Evolutionary conservation across 164 flowering plant genomes (phyloP).

Genomic region (Chimonanthus praecox): DNA sequence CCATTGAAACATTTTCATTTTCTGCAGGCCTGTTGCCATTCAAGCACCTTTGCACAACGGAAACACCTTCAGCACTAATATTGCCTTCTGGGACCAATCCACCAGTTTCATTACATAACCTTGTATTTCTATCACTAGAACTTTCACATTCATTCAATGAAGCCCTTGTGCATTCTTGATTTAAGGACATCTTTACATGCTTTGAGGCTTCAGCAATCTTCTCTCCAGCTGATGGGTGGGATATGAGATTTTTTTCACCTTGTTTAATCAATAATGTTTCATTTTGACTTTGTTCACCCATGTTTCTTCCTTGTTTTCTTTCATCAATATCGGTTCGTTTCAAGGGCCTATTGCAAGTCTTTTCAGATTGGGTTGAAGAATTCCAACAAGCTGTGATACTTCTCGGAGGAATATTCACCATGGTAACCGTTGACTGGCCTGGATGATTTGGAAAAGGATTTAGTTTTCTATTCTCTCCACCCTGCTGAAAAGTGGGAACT

Average conservation of each 20-base stretch:
- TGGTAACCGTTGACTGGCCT: constrained; percentile 9
- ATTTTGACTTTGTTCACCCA: constrained; percentile 16
- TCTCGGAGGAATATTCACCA: constrained; percentile 5
- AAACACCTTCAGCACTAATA: constrained; percentile 10
- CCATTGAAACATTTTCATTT: constrained; percentile 15
- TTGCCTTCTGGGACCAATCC: constrained; percentile 9
- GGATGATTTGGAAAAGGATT: constrained; percentile 16
- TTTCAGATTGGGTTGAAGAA: constrained; percentile 14
- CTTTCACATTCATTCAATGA: constrained; percentile 12
- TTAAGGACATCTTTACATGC: constrained; percentile 18
- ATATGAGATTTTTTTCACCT: constrained; percentile 12
- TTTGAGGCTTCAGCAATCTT: constrained; percentile 19
- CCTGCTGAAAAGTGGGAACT: constrained; percentile 46
- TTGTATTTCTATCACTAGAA: constrained; percentile 12
- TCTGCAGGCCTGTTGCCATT: constrained; percentile 6
- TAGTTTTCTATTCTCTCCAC: constrained; percentile 21
- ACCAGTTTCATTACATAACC: constrained; percentile 19
- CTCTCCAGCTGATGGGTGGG: constrained; percentile 16
- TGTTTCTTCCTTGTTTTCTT: constrained; percentile 24
- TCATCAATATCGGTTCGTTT: constrained; percentile 16
- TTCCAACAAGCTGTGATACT: constrained; percentile 2
- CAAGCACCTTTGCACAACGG: constrained; percentile 6
- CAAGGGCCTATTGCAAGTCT: constrained; percentile 16
- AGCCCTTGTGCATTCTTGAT: constrained; percentile 8
- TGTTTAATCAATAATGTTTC: constrained; percentile 14